Conservation (phyloP, 23 red algal genomes). For the Rhodosorus marinus region DNA sequence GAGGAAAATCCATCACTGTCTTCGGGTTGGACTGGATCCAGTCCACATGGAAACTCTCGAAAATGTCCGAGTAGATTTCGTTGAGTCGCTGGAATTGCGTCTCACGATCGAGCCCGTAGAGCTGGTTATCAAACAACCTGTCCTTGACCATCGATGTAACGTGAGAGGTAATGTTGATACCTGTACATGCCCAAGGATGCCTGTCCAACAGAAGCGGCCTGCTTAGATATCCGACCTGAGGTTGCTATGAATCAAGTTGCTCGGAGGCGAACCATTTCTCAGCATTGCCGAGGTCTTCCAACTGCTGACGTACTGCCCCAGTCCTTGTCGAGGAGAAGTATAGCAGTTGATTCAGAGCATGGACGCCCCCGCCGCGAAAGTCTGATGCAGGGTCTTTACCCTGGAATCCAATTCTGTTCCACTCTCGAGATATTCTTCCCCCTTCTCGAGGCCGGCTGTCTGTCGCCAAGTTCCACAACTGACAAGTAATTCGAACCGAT, state of each 20-base stretch:
- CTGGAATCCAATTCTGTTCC: slow-evolving; percentile 71
- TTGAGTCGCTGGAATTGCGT: slow-evolving; percentile 19
- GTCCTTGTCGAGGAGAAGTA: slow-evolving; percentile 37
- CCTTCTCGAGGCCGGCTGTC: slow-evolving; percentile 3
- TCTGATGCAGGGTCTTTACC: slow-evolving; percentile 66
- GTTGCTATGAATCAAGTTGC: not conserved
- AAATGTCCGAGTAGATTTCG: slow-evolving; percentile 51
- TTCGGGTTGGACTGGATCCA: slow-evolving; percentile 12
- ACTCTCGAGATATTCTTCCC: slow-evolving; percentile 27
- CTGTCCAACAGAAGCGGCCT: too few relatives aligned
- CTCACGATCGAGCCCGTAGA: slow-evolving; percentile 21
- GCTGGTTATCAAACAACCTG: slow-evolving; percentile 7
- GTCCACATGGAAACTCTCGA: slow-evolving; percentile 28
- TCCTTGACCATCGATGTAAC: slow-evolving; percentile 24
- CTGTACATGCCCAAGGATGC: slow-evolving; percentile 76
- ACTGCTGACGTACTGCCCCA: slow-evolving; percentile 20
- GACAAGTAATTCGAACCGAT: too few relatives aligned
- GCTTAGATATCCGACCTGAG: not conserved
- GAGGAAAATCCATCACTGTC: slow-evolving; percentile 1
- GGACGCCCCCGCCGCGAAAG: slow-evolving; percentile 64
- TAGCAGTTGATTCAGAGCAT: slow-evolving; percentile 51
- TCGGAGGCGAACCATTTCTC: not conserved
- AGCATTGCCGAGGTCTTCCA: slow-evolving; percentile 19
- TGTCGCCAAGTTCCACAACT: slow-evolving; percentile 20
- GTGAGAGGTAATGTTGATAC: slow-evolving; percentile 58